Percentiles rank a stretch among this genome's conserved stretches.
Conservation (phyloP, 257 asterid genomes). For the Anisodus acutangulus region DNA sequence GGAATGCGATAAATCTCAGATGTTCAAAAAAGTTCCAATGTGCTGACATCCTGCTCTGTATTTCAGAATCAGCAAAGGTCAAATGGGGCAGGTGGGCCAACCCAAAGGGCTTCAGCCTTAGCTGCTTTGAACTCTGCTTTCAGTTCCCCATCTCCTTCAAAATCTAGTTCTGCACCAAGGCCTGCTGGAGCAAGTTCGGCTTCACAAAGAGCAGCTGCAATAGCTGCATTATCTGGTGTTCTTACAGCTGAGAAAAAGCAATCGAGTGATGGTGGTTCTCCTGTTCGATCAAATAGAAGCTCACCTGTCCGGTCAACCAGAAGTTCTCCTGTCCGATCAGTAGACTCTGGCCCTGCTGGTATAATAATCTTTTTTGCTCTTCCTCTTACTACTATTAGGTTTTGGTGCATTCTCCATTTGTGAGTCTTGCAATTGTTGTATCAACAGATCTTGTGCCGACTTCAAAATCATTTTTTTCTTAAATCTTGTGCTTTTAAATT, state of each 20-base stretch:
- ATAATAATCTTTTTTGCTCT: constrained; percentile 30
- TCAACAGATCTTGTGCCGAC: not conserved
- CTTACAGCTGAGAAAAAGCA: constrained; percentile 79
- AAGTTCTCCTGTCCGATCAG: constrained; percentile 52
- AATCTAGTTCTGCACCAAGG: constrained; percentile 52
- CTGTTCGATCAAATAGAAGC: constrained; percentile 69
- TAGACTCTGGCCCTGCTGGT: constrained; percentile 72
- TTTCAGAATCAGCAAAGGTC: constrained; percentile 61
- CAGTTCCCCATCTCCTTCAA: constrained; percentile 63
- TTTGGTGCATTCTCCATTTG: not conserved
- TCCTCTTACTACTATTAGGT: not conserved
- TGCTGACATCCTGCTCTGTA: not conserved
- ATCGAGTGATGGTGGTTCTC: constrained; percentile 65
- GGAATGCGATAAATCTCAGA: not conserved
- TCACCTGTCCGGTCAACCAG: constrained; percentile 69
- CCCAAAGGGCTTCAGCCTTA: constrained; percentile 97
- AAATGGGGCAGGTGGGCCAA: constrained; percentile 81
- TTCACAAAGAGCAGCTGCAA: constrained; percentile 96
- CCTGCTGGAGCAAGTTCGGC: constrained; percentile 59
- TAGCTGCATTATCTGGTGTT: constrained; percentile 82
- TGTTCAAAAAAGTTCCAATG: not conserved
- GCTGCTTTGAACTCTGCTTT: constrained; percentile 96
- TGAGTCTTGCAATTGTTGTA: too few relatives aligned
- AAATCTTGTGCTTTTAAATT: not conserved
- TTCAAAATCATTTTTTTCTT: not conserved